Conservation (phyloP, 1,139 yeast genomes). For the Lodderomyces margitis region DNA sequence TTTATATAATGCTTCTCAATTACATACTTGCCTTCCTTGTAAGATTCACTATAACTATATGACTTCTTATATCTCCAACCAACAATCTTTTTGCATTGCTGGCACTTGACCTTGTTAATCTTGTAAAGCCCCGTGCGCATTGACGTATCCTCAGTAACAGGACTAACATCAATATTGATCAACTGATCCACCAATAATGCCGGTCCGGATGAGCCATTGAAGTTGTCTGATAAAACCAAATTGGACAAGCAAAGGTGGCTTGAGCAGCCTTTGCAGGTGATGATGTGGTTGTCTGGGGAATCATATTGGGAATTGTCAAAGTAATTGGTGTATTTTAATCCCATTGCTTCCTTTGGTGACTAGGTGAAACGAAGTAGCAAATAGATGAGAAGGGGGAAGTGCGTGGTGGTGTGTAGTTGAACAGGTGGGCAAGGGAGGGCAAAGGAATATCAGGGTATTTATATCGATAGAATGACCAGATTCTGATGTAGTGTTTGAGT, state of each 20-base stretch:
- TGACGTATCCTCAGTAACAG: conserved; percentile 31
- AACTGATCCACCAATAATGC: conserved; percentile 52
- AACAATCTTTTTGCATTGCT: conserved; percentile 57
- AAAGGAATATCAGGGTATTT: no score
- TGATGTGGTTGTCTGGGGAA: conserved; percentile 37
- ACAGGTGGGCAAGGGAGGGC: not conserved
- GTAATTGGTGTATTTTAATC: conserved; percentile 38
- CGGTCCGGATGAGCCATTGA: conserved; percentile 51
- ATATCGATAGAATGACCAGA: no score
- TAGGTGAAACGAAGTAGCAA: not conserved
- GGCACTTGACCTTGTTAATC: conserved; percentile 64
- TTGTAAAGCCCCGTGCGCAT: conserved; percentile 75
- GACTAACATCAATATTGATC: conserved; percentile 39
- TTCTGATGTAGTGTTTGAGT: no score
- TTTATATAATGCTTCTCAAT: conserved; percentile 45
- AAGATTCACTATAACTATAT: conserved; percentile 52
- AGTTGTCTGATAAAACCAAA: conserved; percentile 48
- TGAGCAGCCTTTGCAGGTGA: conserved; percentile 52
- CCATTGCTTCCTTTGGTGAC: conserved; percentile 24
- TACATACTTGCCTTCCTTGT: conserved; percentile 78
- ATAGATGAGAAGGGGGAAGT: no score
- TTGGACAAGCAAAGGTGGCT: conserved; percentile 50
- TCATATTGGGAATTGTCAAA: conserved; percentile 37
- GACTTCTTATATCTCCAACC: conserved; percentile 83
- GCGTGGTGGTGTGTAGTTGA: not conserved